A percentile compares a stretch with the other conserved stretches of the same genome.
Evolutionary conservation across 2,329 filamentous ascomycete genomes (phyloP).

Genomic region (Thermochaetoides dissita): DNA sequence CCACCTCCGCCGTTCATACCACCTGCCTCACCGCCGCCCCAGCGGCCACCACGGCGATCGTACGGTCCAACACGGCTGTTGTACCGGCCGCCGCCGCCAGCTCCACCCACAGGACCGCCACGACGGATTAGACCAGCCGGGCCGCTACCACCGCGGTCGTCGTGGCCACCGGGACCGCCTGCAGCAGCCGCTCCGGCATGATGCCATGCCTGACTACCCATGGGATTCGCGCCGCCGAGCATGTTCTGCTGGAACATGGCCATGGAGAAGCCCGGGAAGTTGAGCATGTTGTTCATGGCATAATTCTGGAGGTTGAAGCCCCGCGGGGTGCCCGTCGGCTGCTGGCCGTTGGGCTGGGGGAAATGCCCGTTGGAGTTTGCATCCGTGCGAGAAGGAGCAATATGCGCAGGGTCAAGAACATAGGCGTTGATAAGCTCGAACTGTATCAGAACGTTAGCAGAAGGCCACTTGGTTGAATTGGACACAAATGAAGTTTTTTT

Average conservation of each 20-base stretch:
- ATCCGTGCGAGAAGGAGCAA: slow-evolving; percentile 83
- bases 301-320: slow-evolving; percentile 79
- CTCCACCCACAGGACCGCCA: slow-evolving; percentile 37
- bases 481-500: no score
- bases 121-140: slow-evolving; percentile 51
- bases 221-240: slow-evolving; percentile 35
- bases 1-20: slow-evolving; percentile 20
- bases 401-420: slow-evolving; percentile 85
- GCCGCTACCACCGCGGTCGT: slow-evolving; percentile 24
- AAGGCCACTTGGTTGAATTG: no score
- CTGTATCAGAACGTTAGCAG: slow-evolving; percentile 28
- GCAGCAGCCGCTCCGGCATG: slow-evolving; percentile 24
- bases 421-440: slow-evolving; percentile 86
- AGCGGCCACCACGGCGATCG: slow-evolving; percentile 47
- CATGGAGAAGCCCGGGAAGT: slow-evolving; percentile 37
- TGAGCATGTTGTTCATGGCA: slow-evolving; percentile 43
- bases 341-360: slow-evolving; percentile 62
- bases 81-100: slow-evolving; percentile 34
- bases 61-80: slow-evolving; percentile 58
- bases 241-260: slow-evolving; percentile 34
- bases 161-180: slow-evolving; percentile 26
- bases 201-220: slow-evolving; percentile 32
- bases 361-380: slow-evolving; percentile 94
- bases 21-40: slow-evolving; percentile 28
- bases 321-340: slow-evolving; percentile 69